Base-by-base conservation (phyloP, 1,284 basidiomycete genomes). In the Malassezia restricta region DNA sequence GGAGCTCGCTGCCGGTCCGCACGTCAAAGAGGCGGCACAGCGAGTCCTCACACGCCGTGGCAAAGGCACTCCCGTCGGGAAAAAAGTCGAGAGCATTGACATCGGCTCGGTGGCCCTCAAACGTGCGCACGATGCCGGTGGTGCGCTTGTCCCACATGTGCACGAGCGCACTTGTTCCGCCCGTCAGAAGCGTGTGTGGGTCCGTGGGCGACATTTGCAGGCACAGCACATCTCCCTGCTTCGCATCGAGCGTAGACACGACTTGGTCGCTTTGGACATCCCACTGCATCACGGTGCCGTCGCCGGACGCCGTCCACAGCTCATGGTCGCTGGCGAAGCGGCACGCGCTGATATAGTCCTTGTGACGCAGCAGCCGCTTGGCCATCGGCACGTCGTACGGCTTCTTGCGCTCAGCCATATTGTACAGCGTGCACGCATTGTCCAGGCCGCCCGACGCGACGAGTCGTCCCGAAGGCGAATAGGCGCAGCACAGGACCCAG, bases 211-310 rank as follows among this genome's bases (percentile, higher is more conserved):
- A 41, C 3, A 35, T 11, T 17, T 43, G 15, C 20, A 51, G 12
- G 17, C 49, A 43, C 15, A 96, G 96, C 56, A 98, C 92, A 78
- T 98, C 92, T 42, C 92, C 94, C 12, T 91, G 95, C 75, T 98
- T 94, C 76, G 96, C 94, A 73, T 87, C 92, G 76, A 98, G 98
- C 76, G 96, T 92, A 64, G 89, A 84, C 12, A 90, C 86, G 57
- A 90, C 80, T 2, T 90, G 87, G 61, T 92, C 94, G 28, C 88
- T 87, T 75, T 96, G 91, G 61, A 98, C 87, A 76, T 98, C 92
- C 92, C 94, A 98, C 37, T 96, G 80, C 89, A 98, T 96, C 75
- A 94, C 96, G 38, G 90, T 94, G 91, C 96, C 98, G 76, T 98
- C 92, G 56, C 92, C 92, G 15, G 90, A 95, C 61, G 83, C 85